Evolutionary conservation across 345 rosid genomes (phyloP).

Genomic region (Hypericum perforatum): DNA sequence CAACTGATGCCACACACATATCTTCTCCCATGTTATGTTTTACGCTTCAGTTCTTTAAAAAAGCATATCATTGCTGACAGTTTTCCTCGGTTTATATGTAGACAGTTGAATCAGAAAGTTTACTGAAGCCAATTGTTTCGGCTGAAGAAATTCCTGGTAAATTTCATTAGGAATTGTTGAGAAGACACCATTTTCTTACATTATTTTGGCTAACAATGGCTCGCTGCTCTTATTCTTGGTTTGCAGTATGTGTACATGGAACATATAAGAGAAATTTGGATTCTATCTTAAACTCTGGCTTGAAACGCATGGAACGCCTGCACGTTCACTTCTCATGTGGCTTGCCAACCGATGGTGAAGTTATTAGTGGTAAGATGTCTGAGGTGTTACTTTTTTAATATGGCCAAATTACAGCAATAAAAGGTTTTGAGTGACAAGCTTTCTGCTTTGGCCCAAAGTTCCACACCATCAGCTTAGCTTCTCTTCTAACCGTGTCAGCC

Average conservation of each 20-base stretch:
- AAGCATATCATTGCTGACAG: not conserved
- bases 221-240: not conserved
- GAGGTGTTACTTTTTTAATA: not conserved
- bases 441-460: too few relatives aligned
- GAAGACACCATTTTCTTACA: not conserved
- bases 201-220: conserved; percentile 1
- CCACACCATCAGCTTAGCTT: too few relatives aligned
- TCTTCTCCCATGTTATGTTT: too few relatives aligned
- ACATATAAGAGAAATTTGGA: conserved; percentile 65
- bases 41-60: too few relatives aligned
- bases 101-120: conserved; percentile 71
- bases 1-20: too few relatives aligned
- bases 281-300: conserved; percentile 61
- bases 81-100: conserved; percentile 20
- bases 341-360: conserved; percentile 72
- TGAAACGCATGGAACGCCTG: conserved; percentile 74
- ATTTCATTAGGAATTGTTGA: not conserved
- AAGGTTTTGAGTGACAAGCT: too few relatives aligned
- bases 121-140: conserved; percentile 59
- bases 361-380: conserved; percentile 57
- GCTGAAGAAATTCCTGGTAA: conserved; percentile 65
- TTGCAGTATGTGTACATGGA: conserved; percentile 84
- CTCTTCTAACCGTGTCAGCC: too few relatives aligned
- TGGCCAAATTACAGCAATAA: not conserved
- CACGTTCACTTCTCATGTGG: conserved; percentile 88